Conservation (phyloP, 805 yeast species). For the Crinitomyces ghanaensis region DNA sequence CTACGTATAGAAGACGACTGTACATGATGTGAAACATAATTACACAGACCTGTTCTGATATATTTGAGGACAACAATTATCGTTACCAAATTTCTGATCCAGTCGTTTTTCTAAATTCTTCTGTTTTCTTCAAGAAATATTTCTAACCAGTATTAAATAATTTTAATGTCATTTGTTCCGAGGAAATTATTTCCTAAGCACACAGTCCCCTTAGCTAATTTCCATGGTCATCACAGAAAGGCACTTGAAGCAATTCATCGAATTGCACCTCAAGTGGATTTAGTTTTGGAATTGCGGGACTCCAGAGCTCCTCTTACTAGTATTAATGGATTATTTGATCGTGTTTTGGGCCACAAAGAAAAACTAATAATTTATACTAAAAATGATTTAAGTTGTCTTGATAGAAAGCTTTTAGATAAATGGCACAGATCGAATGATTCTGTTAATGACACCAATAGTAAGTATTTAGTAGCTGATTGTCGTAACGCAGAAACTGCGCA, state of each 20-base stretch:
- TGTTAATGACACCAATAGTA: conserved; percentile 32
- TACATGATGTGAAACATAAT: no score
- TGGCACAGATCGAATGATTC: no score
- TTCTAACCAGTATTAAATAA: no score
- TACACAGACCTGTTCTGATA: no score
- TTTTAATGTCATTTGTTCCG: no score
- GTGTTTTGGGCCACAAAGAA: conserved; percentile 41
- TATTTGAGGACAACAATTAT: no score
- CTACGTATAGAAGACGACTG: no score
- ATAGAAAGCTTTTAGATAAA: conserved; percentile 26
- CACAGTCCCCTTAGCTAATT: conserved; percentile 59
- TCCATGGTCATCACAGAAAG: conserved; percentile 82
- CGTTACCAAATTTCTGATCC: no score
- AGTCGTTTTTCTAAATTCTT: no score
- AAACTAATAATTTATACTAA: conserved; percentile 68
- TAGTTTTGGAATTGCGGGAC: conserved; percentile 78
- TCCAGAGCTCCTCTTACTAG: conserved; percentile 82
- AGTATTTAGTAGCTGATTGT: conserved; percentile 43
- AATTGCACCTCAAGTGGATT: conserved; percentile 67
- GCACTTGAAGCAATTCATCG: conserved; percentile 59
- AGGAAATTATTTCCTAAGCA: conserved; percentile 63
- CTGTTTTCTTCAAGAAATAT: no score
- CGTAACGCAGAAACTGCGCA: conserved; percentile 39
- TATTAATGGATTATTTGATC: conserved; percentile 66
- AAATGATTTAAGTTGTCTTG: conserved; percentile 47